Evolutionary conservation across 257 asterid species (phyloP).

Genomic region (Solanum pinnatisectum): DNA sequence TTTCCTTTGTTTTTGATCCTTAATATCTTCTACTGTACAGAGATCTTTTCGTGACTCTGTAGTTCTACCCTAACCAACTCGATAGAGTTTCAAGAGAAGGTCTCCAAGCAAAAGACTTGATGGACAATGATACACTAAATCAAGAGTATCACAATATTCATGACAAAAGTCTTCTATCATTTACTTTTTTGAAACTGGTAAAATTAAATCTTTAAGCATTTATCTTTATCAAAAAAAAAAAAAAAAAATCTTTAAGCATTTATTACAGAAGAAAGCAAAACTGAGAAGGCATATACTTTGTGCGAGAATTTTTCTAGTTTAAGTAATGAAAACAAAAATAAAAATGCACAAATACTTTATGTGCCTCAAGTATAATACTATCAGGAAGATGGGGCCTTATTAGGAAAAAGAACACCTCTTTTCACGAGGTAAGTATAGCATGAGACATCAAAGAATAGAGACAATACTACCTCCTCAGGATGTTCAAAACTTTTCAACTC

Average conservation of each 20-base stretch:
- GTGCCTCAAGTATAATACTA: not conserved
- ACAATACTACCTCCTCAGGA: constrained; percentile 59
- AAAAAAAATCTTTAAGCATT: not conserved
- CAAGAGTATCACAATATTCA: not conserved
- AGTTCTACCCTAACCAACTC: not conserved
- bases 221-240: too few relatives aligned
- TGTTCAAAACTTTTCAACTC: constrained; percentile 69
- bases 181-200: not conserved
- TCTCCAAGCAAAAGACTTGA: not conserved
- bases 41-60: not conserved
- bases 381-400: not conserved
- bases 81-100: not conserved
- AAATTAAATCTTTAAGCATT: not conserved
- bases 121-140: not conserved
- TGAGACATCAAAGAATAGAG: not conserved
- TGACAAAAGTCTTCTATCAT: not conserved
- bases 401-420: not conserved
- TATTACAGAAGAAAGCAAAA: not conserved
- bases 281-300: not conserved
- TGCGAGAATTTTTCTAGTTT: not conserved
- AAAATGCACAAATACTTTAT: not conserved
- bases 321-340: not conserved
- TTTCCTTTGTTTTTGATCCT: not conserved
- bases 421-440: not conserved
- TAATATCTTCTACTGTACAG: not conserved